These are phyloP conservation scores for Lolium perenne DNA, from an alignment of 176 grass and related monocot species.

Conservation along the genomic window DNA sequence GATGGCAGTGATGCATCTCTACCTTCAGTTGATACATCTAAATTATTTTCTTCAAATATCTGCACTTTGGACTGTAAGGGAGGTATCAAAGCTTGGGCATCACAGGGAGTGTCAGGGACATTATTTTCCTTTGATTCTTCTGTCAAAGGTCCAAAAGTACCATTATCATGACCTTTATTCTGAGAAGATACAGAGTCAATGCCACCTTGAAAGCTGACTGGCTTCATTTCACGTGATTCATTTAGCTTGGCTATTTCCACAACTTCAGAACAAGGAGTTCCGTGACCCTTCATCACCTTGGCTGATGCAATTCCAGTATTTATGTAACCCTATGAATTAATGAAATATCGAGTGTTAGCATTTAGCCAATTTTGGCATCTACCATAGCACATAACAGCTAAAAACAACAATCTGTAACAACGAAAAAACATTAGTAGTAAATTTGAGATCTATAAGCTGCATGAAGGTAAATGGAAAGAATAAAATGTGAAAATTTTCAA, in stretches of 20 bases:
- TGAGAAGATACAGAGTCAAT: conserved; percentile 39
- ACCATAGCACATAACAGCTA: conserved; percentile 32
- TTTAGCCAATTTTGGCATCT: conserved; percentile 34
- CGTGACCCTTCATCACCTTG: conserved; percentile 33
- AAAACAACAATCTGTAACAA: conserved; percentile 17
- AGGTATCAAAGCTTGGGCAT: conserved; percentile 41
- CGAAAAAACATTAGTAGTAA: conserved; percentile 19
- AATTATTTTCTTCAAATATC: conserved; percentile 42
- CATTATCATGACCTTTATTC: conserved; percentile 41
- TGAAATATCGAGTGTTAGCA: conserved; percentile 15
- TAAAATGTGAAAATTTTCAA: conserved; percentile 12
- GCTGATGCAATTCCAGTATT: conserved; percentile 90
- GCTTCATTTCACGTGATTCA: conserved; percentile 51
- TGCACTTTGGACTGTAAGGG: conserved; percentile 31
- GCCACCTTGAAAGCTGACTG: conserved; percentile 41
- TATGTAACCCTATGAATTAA: conserved; percentile 83
- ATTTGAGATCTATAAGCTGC: conserved; percentile 27
- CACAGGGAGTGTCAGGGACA: conserved; percentile 18
- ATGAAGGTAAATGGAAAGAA: conserved; percentile 33
- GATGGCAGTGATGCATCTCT: conserved; percentile 37
- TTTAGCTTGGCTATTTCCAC: conserved; percentile 47
- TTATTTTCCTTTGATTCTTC: conserved; percentile 48
- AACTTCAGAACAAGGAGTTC: conserved; percentile 45
- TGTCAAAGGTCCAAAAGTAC: conserved; percentile 32
- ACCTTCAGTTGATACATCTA: conserved; percentile 30